These are phyloP conservation scores for Pichia sp. DNA, from an alignment of 1,139 yeast species.

Conservation along the genomic window DNA sequence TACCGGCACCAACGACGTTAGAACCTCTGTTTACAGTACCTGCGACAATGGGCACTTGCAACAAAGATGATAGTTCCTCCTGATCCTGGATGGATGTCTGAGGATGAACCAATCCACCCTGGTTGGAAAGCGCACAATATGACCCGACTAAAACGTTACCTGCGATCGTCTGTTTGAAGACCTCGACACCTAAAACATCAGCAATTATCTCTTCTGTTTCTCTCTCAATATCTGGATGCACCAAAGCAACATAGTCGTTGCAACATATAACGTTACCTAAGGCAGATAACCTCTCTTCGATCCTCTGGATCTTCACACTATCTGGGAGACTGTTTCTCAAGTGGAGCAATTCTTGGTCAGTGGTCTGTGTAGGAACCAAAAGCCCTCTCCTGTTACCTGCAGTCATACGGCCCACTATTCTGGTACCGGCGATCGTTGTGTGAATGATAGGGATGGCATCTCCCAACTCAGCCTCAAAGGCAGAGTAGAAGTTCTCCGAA, in stretches of 20 bases:
- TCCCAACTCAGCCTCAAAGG: constrained; percentile 95
- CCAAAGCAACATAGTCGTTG: constrained; percentile 97
- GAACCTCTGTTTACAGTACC: constrained; percentile 99
- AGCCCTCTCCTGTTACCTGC: constrained; percentile 98
- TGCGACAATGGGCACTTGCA: constrained; percentile 97
- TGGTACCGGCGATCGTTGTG: constrained; percentile 96
- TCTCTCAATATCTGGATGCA: constrained; percentile 98
- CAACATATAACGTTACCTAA: constrained; percentile 97
- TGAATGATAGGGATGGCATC: constrained; percentile 95
- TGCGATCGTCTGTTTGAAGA: constrained; percentile 97
- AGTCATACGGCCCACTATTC: constrained; percentile 97
- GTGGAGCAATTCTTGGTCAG: constrained; percentile 99
- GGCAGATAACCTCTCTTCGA: constrained; percentile 95
- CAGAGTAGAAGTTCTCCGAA: constrained; percentile 94
- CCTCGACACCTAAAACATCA: constrained; percentile 98
- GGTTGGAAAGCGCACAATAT: constrained; percentile 90
- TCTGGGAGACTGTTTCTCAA: constrained; percentile 97
- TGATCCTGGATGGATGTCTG: constrained; percentile 96
- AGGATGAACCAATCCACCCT: constrained; percentile 98
- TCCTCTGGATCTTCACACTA: constrained; percentile 90
- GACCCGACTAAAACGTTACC: constrained; percentile 97
- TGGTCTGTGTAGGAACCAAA: constrained; percentile 94
- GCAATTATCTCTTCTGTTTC: constrained; percentile 99
- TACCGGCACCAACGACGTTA: constrained; percentile 95
- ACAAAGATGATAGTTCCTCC: constrained; percentile 90